Evolutionary conservation across 1,139 yeast species (phyloP), one percentile per base, ranked within the genome.

Genomic region (Suhomyces ambrosiae): DNA sequence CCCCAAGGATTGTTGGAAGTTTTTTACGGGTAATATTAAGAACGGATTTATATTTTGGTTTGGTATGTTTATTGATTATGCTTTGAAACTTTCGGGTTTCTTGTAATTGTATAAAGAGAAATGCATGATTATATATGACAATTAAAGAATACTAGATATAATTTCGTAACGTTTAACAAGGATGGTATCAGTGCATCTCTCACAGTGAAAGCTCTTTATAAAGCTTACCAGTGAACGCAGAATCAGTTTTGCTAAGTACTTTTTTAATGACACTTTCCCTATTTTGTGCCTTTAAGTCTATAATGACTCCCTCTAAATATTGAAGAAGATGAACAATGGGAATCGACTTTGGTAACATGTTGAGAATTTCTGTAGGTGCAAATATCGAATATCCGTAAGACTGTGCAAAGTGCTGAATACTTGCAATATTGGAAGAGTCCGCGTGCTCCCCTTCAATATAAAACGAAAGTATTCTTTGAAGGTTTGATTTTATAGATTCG

Each of bases 1-100:
- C 50, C 96, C 96, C 15, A 71, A 64, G 24, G 76, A 81, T 54
- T 92, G 98, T 62, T 87, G 97, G 92, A 68, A 70, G 37, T 79
- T 82, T 60, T 92, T 92, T 59, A 72, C 73, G 11, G 78, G 80
- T 30, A 92, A 90, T 60, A 85, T 90, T 49, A 71, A 72, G 43
- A 86, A 95, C 4, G 98, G 97, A 2, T 77, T 84, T 51, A 76
- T 79, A 35, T 72, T 92, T 47, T 82, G 89, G 72, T 66, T 74
- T 22, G 97, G 97, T 7, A 78, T 89, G 51, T 56, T 85, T 29
- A 53, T 82, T 33, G 97, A 92, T 60, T 92, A 89, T 59, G 42
- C 82, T 26, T 58, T 79, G 50, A 68, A 69, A 45, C 41, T 80
- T 15, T 50, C 63, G 26, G 81, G 82, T 2, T 56, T 59, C 39